These are phyloP conservation scores for Yamadazyma triangularis DNA, from an alignment of 1,139 yeast genomes.

Conservation along the genomic window DNA sequence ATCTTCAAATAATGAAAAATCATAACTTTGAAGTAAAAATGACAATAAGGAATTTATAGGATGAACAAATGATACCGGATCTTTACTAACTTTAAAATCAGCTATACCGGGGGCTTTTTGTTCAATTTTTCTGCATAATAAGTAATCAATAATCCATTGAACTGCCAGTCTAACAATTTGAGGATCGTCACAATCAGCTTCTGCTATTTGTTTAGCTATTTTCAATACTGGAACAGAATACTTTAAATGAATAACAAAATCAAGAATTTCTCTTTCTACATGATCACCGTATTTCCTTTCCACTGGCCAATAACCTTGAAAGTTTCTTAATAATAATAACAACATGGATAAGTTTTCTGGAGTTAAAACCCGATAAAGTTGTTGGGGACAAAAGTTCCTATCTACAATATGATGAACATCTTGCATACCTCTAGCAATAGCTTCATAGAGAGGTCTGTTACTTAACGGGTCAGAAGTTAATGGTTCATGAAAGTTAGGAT, in stretches of 20 bases:
- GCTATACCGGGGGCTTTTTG: constrained; percentile 33
- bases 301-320: constrained; percentile 56
- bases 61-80: constrained; percentile 51
- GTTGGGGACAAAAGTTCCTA: constrained; percentile 19
- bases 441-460: constrained; percentile 23
- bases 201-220: constrained; percentile 42
- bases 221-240: constrained; percentile 45
- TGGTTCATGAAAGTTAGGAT: constrained; percentile 25
- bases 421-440: constrained; percentile 32
- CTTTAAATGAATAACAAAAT: constrained; percentile 45
- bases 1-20: constrained; percentile 16
- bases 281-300: constrained; percentile 64
- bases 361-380: constrained; percentile 18
- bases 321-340: constrained; percentile 40
- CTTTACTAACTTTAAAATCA: constrained; percentile 42
- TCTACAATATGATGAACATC: constrained; percentile 44
- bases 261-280: constrained; percentile 52
- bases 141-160: constrained; percentile 18
- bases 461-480: constrained; percentile 15
- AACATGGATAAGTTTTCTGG: constrained; percentile 33
- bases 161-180: constrained; percentile 16
- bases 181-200: constrained; percentile 19
- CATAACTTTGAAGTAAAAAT: constrained; percentile 31
- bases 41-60: constrained; percentile 57
- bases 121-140: constrained; percentile 16